Evolutionary conservation across 257 asterid species (phyloP), one percentile per base, ranked within the genome.

Genomic region (Solanum commersonii): DNA sequence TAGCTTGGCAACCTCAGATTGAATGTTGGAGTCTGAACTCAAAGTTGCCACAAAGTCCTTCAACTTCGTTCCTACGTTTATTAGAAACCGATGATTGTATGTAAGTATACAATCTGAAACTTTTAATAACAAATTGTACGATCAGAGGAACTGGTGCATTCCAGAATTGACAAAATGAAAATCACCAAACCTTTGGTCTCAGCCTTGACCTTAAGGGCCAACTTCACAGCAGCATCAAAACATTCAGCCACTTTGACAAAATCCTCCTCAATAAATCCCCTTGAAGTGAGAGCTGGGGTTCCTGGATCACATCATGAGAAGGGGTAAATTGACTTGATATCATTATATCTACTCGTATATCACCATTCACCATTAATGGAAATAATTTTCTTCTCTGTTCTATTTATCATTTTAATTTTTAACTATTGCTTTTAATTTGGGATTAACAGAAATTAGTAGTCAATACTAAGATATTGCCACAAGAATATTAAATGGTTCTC

Each of bases 221-320:
- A 87, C 90, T 94, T 94, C 22, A 97, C 98, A 88, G 98, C 98
- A 79, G 94, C 94, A 79, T 94, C 98, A 85, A 97, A 97, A 90
- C 87, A 97, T 87, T 96, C 98, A 2, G 98, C 98, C 84, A 97
- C 99, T 92, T 94, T 96, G 15, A 85, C 96, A 42, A 97, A 97
- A 92, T 97, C 98, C 74, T 93, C 93, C 89, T 97, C 98, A 0
- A 89, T 35, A 73, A 97, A 96, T 86, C 98, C 99, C 89, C 98
- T 93, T 44, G 98, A 97, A 63, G 98, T 95, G 85, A 97, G 98
- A 88, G 99, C 98, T 84, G 98, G 98, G 68, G 99, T 97, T 65
- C 98, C 99, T 95, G 89, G 56, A 89, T 79, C 88, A 73, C 38
- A 9, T 33, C 82, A 83, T 42, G 84, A 71, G n/a, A 88, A 84